Evolutionary conservation across 169 alveolate species (phyloP).

Genomic region (Amoebophrya sp.): DNA sequence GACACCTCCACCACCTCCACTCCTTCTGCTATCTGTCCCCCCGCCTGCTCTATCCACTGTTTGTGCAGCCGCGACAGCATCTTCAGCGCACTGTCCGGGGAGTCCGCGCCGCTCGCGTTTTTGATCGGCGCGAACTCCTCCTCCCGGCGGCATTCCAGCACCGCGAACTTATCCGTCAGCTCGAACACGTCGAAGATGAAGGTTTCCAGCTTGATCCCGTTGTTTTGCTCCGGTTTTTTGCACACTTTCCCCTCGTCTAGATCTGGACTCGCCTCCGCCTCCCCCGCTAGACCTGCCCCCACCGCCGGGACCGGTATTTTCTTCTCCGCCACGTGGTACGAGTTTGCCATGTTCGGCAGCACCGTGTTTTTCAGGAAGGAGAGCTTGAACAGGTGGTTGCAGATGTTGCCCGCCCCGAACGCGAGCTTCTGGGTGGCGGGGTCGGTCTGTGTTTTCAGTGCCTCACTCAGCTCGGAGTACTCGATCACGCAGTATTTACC

Average conservation of each 20-base stretch:
- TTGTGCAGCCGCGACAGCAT: background rate
- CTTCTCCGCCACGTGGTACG: slow-evolving; percentile 50
- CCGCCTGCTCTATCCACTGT: background rate
- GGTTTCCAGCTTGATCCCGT: slow-evolving; percentile 50
- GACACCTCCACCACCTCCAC: background rate
- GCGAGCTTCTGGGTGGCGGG: slow-evolving; percentile 15
- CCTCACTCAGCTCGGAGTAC: slow-evolving; percentile 46
- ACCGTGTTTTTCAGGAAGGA: slow-evolving; percentile 16
- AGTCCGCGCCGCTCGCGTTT: slow-evolving; percentile 46
- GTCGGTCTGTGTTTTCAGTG: slow-evolving; percentile 16
- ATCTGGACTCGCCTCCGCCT: too few species aligned
- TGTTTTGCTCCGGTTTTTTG: slow-evolving; percentile 27
- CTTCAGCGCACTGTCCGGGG: slow-evolving; percentile 31
- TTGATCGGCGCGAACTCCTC: slow-evolving; percentile 62
- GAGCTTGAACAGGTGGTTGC: slow-evolving; percentile 42
- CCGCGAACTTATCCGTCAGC: slow-evolving; percentile 11
- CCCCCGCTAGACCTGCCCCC: too few species aligned
- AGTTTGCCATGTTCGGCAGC: slow-evolving; percentile 18
- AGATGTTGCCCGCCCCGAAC: slow-evolving; percentile 42
- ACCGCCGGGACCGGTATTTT: slow-evolving; percentile 29
- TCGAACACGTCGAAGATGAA: slow-evolving; percentile 46
- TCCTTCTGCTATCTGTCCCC: background rate
- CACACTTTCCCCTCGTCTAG: background rate
- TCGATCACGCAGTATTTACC: slow-evolving; percentile 44
- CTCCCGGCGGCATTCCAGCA: background rate